These are phyloP conservation scores for Geosmithia putterillii DNA, from an alignment of 2,329 filamentous ascomycete species.

Conservation along the genomic window DNA sequence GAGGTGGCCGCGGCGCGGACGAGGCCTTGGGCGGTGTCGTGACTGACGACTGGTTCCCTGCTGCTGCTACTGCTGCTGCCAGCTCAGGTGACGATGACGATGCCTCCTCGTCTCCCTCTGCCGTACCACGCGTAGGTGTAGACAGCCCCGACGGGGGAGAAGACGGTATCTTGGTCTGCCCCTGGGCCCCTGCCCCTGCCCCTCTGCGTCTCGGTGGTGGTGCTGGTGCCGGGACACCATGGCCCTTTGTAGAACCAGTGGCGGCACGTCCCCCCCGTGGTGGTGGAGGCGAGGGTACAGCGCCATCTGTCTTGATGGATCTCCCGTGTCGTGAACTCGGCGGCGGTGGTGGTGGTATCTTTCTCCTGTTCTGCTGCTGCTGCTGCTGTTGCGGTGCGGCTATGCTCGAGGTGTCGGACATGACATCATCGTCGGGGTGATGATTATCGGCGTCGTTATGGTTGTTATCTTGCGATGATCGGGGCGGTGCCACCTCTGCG, in stretches of 20 bases:
- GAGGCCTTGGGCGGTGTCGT: background rate
- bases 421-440: slow-evolving; percentile 9
- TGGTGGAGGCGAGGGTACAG: slow-evolving; percentile 34
- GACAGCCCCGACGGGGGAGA: background rate
- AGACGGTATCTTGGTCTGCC: background rate
- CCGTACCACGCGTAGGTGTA: too few relatives aligned
- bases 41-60: background rate
- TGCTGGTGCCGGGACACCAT: slow-evolving; percentile 8
- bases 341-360: slow-evolving; percentile 60
- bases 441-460: background rate
- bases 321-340: slow-evolving; percentile 67
- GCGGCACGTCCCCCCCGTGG: slow-evolving; percentile 32
- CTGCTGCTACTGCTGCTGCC: too few relatives aligned
- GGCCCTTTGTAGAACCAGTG: too few relatives aligned
- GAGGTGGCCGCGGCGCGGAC: slow-evolving; percentile 28
- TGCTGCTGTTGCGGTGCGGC: slow-evolving; percentile 6
- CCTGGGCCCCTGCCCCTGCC: background rate
- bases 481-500: background rate
- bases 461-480: background rate
- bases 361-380: slow-evolving; percentile 23
- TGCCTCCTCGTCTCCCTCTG: too few relatives aligned
- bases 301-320: slow-evolving; percentile 42
- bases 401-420: slow-evolving; percentile 13
- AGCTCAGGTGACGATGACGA: too few relatives aligned
- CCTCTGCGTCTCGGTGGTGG: background rate